Conservation (phyloP, 1,284 basidiomycete genomes). For the Puccinia sorghi region DNA sequence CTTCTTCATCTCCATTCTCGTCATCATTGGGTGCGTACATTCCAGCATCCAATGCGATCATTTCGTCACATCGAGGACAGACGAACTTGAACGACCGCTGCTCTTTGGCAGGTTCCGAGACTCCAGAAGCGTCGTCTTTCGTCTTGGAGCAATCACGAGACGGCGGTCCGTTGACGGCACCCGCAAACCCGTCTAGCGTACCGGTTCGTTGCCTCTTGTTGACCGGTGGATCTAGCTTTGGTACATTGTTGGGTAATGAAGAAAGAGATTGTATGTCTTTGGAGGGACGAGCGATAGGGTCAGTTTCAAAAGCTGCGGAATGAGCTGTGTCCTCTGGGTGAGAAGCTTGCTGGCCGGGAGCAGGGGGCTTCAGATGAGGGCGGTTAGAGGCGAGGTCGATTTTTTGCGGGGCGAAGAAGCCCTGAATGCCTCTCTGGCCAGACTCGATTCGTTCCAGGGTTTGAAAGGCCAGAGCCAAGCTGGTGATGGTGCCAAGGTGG, state of each 20-base stretch:
- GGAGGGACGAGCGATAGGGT: neutral
- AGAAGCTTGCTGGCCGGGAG: too few relatives aligned
- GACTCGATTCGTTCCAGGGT: slow-evolving; percentile 29
- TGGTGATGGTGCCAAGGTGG: slow-evolving; percentile 20
- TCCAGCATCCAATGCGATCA: neutral
- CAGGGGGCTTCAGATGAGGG: too few relatives aligned
- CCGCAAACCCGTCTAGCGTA: neutral
- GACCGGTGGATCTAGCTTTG: neutral
- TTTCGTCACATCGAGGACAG: slow-evolving; percentile 22
- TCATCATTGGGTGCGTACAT: neutral
- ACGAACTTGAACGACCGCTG: neutral
- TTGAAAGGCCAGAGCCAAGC: slow-evolving; percentile 38
- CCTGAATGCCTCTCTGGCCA: slow-evolving; percentile 31
- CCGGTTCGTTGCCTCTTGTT: slow-evolving; percentile 7
- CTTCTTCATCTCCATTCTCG: neutral
- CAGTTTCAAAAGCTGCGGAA: neutral
- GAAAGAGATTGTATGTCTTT: neutral
- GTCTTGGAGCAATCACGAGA: neutral
- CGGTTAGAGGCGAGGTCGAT: too few relatives aligned
- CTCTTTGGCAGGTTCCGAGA: neutral
- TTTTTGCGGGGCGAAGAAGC: slow-evolving; percentile 19
- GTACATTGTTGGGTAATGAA: neutral
- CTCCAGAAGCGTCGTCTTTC: neutral
- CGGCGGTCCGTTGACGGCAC: too few relatives aligned
- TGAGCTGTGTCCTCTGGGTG: neutral